phyloP scores from a whole-genome alignment of 2,329 filamentous ascomycete genomes.

The Cadophora sp. region DNA sequence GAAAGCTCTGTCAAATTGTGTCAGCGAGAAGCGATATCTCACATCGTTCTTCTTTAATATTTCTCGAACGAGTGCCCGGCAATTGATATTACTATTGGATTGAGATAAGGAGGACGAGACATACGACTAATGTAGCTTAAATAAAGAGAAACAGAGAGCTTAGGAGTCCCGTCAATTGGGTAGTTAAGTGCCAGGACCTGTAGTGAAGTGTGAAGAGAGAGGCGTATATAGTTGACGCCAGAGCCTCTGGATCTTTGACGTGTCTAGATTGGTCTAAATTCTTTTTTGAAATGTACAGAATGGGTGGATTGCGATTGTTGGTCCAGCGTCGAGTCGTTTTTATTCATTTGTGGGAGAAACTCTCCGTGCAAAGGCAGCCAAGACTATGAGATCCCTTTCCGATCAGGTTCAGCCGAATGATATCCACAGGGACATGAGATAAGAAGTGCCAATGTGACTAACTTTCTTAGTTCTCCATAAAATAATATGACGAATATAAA shows the following conservation, averaged over 20 bases:
- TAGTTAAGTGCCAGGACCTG: background rate
- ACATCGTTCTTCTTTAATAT: too few species aligned
- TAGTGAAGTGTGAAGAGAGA: background rate
- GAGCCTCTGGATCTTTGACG: background rate
- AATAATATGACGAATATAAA: background rate
- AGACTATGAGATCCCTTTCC: background rate
- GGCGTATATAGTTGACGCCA: background rate
- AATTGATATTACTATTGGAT: too few species aligned
- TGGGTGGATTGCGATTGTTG: background rate
- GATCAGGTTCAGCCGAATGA: background rate
- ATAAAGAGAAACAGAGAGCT: too few species aligned
- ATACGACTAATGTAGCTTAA: too few species aligned
- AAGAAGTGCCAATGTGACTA: background rate
- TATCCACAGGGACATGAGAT: background rate
- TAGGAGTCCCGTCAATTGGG: too few species aligned
- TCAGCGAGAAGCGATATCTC: too few species aligned
- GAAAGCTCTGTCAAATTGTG: too few species aligned
- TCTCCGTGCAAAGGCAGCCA: background rate
- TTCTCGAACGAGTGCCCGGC: too few species aligned
- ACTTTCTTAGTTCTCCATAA: background rate
- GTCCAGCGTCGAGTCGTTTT: background rate
- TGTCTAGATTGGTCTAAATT: background rate
- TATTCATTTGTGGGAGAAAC: background rate
- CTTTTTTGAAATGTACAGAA: background rate
- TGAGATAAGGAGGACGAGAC: too few species aligned